phyloP scores from a whole-genome alignment of 2,329 filamentous ascomycete species.

The Scolecobasidium constrictum region DNA sequence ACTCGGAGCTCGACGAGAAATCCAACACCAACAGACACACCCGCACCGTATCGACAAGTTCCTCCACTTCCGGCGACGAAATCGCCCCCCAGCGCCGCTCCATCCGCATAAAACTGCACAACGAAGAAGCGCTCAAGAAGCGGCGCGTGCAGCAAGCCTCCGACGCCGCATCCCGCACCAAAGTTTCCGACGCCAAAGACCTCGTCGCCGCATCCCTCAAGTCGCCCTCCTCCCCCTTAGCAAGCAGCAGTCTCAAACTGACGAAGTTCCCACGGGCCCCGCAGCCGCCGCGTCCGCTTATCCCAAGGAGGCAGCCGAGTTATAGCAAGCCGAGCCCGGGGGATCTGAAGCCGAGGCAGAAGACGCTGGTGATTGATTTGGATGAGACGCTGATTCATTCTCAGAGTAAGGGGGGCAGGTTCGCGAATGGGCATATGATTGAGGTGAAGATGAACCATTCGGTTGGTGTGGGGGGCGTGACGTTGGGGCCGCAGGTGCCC shows the following conservation, averaged over 20 bases:
- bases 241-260: constrained; percentile 41
- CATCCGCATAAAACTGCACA: constrained; percentile 82
- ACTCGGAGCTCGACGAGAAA: constrained; percentile 51
- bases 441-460: constrained; percentile 78
- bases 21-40: constrained; percentile 42
- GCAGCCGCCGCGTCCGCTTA: constrained; percentile 76
- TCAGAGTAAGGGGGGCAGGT: constrained; percentile 89
- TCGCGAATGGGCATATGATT: constrained; percentile 97
- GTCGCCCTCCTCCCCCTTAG: constrained; percentile 77
- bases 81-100: constrained; percentile 60
- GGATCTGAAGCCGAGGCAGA: constrained; percentile 39
- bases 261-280: constrained; percentile 88
- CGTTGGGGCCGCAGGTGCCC: constrained; percentile 77
- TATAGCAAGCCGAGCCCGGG: constrained; percentile 47
- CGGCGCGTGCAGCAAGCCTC: constrained; percentile 54
- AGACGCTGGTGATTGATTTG: constrained; percentile 89
- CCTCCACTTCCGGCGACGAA: constrained; percentile 45
- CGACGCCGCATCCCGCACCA: constrained; percentile 23
- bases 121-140: constrained; percentile 63
- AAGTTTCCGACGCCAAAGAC: constrained; percentile 27
- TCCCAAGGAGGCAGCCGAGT: constrained; percentile 80
- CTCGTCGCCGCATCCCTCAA: constrained; percentile 62
- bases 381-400: constrained; percentile 98
- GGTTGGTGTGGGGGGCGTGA: constrained; percentile 56
- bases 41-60: constrained; percentile 47